Percentiles rank a stretch among this genome's conserved stretches.
Evolutionary conservation across 257 asterid species (phyloP).

Genomic region (Capsicum chinense): DNA sequence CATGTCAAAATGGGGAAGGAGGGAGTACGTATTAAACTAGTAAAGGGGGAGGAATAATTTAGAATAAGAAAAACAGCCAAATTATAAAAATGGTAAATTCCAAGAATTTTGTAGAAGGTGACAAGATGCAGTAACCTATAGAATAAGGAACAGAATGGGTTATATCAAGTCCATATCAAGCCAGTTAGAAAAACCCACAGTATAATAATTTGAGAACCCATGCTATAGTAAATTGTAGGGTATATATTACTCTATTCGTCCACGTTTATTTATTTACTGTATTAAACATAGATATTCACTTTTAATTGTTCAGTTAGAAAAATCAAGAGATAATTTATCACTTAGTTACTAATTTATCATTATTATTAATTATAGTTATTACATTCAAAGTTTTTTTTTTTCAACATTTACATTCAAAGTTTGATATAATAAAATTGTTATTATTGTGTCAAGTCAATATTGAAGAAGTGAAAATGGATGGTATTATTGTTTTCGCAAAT

Average conservation of each 20-base stretch:
- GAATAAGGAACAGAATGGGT: background rate
- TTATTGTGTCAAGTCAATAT: too few relatives aligned
- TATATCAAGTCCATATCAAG: conserved; percentile 16
- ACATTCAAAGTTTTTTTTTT: too few relatives aligned
- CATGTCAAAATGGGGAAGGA: background rate
- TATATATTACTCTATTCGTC: background rate
- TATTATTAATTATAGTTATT: too few relatives aligned
- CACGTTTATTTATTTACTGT: background rate
- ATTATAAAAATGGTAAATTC: background rate
- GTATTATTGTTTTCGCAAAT: background rate
- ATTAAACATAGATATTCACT: too few relatives aligned
- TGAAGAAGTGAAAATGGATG: background rate
- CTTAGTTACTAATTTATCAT: too few relatives aligned
- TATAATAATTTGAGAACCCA: background rate
- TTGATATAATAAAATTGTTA: background rate
- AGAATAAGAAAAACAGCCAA: background rate
- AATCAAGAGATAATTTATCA: too few relatives aligned
- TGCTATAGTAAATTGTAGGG: too few relatives aligned
- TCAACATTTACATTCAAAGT: too few relatives aligned
- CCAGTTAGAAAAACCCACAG: background rate
- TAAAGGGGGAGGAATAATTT: background rate
- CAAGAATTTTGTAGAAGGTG: conserved; percentile 15
- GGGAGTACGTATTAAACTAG: background rate
- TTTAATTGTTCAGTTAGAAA: too few relatives aligned
- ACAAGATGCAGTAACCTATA: background rate